Conservation (phyloP, 2,329 filamentous ascomycete genomes). For the Trichoderma harzianum region DNA sequence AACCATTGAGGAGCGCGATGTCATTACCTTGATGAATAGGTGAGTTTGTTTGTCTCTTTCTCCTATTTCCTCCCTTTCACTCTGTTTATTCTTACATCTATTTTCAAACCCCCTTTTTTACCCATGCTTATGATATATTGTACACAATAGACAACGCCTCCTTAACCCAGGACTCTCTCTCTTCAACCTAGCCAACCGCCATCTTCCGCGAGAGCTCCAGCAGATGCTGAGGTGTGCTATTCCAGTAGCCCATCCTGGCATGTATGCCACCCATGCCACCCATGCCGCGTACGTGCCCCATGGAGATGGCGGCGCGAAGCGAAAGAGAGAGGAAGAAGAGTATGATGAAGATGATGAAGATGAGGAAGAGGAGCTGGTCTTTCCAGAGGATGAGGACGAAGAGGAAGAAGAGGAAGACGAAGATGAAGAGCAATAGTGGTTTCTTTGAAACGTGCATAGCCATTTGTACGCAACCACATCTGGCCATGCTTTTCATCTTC, state of each 20-base stretch:
- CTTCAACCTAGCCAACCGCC: slow-evolving; percentile 80
- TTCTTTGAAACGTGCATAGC: background rate
- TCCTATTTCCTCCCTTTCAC: slow-evolving; percentile 28
- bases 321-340: slow-evolving; percentile 33
- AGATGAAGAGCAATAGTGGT: slow-evolving; percentile 27
- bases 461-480: slow-evolving; percentile 23
- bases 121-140: background rate
- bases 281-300: background rate
- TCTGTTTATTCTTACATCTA: background rate
- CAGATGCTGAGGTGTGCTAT: slow-evolving; percentile 68
- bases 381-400: slow-evolving; percentile 5
- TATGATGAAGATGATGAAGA: background rate
- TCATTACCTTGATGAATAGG: slow-evolving; percentile 79
- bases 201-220: slow-evolving; percentile 77
- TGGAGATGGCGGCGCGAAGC: slow-evolving; percentile 26
- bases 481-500: background rate
- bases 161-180: slow-evolving; percentile 67
- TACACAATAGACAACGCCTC: slow-evolving; percentile 67
- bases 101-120: background rate
- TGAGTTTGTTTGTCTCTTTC: slow-evolving; percentile 41
- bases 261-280: background rate
- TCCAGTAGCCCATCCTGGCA: slow-evolving; percentile 49
- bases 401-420: background rate
- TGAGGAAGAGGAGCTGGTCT: slow-evolving; percentile 1
- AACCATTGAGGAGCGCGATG: slow-evolving; percentile 81